These are phyloP conservation scores for Fusarium incarnatum DNA, from an alignment of 2,329 filamentous ascomycete genomes.

Conservation along the genomic window DNA sequence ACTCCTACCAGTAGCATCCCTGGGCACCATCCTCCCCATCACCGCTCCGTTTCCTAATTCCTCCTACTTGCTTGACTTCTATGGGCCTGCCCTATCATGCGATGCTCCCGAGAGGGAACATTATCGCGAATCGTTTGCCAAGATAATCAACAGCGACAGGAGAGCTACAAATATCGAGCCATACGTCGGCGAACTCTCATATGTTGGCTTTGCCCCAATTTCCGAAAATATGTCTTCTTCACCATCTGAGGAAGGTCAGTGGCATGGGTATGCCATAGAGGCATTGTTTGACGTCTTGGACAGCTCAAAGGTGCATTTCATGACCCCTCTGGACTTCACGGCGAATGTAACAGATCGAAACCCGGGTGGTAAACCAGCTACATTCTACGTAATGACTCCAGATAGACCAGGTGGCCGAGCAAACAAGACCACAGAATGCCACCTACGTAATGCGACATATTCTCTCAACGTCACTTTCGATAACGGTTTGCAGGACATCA, in stretches of 20 bases:
- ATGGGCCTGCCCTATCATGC: conserved; percentile 11
- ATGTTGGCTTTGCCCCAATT: conserved; percentile 4
- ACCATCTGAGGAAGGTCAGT: no score
- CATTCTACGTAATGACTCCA: neutral
- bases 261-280: no score
- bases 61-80: conserved; percentile 2
- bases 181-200: no score
- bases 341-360: no score
- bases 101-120: no score
- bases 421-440: neutral
- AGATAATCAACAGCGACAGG: no score
- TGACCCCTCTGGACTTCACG: no score
- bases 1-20: neutral
- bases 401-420: rapidly evolving
- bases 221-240: no score
- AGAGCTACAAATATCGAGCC: no score
- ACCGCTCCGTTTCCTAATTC: conserved; percentile 16
- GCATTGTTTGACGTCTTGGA: no score
- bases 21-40: neutral
- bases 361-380: neutral
- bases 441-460: conserved; percentile 13
- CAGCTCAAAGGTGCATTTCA: no score
- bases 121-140: no score
- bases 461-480: neutral
- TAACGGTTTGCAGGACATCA: conserved; percentile 1